Evolutionary conservation across 2,329 filamentous ascomycete species (phyloP).

Genomic region (Penicillium sp.): DNA sequence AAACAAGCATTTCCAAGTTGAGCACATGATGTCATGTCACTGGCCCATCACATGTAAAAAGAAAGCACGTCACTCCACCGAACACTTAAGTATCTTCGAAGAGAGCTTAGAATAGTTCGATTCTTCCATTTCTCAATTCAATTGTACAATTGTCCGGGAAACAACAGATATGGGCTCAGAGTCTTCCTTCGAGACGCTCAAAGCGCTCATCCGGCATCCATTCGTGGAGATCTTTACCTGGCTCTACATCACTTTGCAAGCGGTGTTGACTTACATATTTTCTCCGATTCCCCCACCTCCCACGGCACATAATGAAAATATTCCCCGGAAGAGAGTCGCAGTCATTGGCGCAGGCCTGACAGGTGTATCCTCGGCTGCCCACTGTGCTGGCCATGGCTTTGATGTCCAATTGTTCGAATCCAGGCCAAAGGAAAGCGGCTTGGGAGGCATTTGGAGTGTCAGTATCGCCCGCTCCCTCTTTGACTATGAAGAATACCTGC

Average conservation of each 20-base stretch:
- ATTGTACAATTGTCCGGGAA: background rate
- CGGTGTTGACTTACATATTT: slow-evolving; percentile 49
- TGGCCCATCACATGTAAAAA: slow-evolving; percentile 1
- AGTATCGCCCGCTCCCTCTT: slow-evolving; percentile 26
- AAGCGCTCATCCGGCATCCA: slow-evolving; percentile 27
- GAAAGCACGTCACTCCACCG: background rate
- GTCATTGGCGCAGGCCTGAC: slow-evolving; percentile 71
- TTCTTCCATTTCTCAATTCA: background rate
- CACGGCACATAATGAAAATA: slow-evolving; percentile 50
- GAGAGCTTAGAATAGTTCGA: no score
- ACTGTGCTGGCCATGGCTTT: slow-evolving; percentile 81
- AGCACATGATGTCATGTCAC: background rate
- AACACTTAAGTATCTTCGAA: background rate
- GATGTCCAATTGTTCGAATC: slow-evolving; percentile 77
- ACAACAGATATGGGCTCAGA: background rate
- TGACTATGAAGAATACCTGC: background rate
- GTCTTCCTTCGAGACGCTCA: slow-evolving; percentile 15
- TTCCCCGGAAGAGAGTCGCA: slow-evolving; percentile 56
- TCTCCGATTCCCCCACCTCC: slow-evolving; percentile 66
- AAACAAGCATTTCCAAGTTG: background rate
- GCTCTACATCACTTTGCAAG: slow-evolving; percentile 32
- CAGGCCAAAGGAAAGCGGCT: slow-evolving; percentile 55
- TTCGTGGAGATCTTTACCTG: slow-evolving; percentile 32
- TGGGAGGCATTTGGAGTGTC: slow-evolving; percentile 80
- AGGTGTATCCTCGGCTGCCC: slow-evolving; percentile 70